Percentiles rank a stretch among this genome's conserved stretches.
Evolutionary conservation across 371 early-diverging fungal genomes (phyloP).

Genomic region (Phascolomyces articulosus): DNA sequence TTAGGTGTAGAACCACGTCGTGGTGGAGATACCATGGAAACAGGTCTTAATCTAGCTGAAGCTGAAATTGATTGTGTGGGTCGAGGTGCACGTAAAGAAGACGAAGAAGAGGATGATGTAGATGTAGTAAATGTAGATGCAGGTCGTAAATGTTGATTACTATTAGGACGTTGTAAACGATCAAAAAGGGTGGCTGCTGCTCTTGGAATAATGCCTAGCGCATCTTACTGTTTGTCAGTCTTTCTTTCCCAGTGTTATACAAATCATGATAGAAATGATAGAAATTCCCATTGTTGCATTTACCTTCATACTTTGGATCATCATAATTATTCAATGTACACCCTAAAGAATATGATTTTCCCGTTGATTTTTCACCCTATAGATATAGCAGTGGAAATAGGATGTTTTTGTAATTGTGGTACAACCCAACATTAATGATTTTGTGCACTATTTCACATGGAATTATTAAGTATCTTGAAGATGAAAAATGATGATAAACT

Average conservation of each 20-base stretch:
- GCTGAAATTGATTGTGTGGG: constrained; percentile 1
- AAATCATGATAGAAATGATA: background rate
- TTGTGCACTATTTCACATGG: background rate
- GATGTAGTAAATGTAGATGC: constrained; percentile 18
- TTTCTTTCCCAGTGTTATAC: background rate
- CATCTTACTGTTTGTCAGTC: constrained; percentile 3
- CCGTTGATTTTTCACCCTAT: constrained; percentile 91
- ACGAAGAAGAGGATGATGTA: background rate
- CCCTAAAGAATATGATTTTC: constrained; percentile 99
- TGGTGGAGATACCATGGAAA: constrained; percentile 16
- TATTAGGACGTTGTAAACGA: constrained; percentile 2
- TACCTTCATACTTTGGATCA: constrained; percentile 50
- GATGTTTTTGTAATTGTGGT: too few relatives aligned
- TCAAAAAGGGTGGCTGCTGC: constrained; percentile 82
- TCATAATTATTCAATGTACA: constrained; percentile 55
- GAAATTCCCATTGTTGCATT: background rate
- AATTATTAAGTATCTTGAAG: background rate
- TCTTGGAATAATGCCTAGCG: constrained; percentile 87
- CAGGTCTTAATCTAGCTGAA: constrained; percentile 19
- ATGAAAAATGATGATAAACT: background rate
- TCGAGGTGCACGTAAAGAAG: constrained; percentile 1
- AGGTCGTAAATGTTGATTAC: constrained; percentile 36
- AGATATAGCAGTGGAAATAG: too few relatives aligned
- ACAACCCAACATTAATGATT: background rate
- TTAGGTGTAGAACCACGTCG: constrained; percentile 19